Evolutionary conservation across 148 eudicot species (phyloP), one percentile per base, ranked within the genome.

Genomic region (Rheum nobile): DNA sequence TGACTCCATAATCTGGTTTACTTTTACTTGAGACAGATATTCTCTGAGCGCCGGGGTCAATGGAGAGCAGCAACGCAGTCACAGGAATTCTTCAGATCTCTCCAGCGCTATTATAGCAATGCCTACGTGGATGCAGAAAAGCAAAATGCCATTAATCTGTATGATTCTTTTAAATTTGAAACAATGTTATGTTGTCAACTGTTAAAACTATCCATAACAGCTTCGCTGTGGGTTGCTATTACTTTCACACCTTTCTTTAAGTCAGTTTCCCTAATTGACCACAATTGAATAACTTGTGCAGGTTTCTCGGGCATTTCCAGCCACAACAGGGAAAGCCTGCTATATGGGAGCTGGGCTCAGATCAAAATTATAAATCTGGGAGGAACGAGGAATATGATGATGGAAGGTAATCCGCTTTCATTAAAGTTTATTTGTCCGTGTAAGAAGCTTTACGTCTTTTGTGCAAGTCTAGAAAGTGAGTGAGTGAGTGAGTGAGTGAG

Each of bases 41-140:
- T 94, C 75, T 91, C 97, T 10, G 69, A 88, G 82, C 77, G 93
- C 79, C 86, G 97, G 81, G 98, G 98, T 55, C 95, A 91, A 67
- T 94, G 98, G 93, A 91, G 82, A 78, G 98, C 97, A 34, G 93
- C 98, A 59, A 91, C 86, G 16, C 96, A 91, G 67, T 91, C 97
- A 8, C 98, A 94, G 84, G 98, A 94, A 77, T 88, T 94, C 78
- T 85, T 94, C 71, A 82, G 97, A 77, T 89, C 97, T 68, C 87
- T 94, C 63, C 96, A 94, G 71, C 86, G 98, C 42, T 91, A 89
- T 80, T 86, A 84, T 75, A 94, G 87, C 87, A 94, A 94, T 79
- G 98, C 97, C 24, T 94, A 94, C 82, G 81, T 91, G 89, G 98
- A 94, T 83, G 86, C 82, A 6, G 91, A 91, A 73, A 94, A 91